A percentile compares a stretch with the other conserved stretches of the same genome.
Conservation (phyloP, 2,329 filamentous ascomycete genomes). For the Paraphoma sp. region DNA sequence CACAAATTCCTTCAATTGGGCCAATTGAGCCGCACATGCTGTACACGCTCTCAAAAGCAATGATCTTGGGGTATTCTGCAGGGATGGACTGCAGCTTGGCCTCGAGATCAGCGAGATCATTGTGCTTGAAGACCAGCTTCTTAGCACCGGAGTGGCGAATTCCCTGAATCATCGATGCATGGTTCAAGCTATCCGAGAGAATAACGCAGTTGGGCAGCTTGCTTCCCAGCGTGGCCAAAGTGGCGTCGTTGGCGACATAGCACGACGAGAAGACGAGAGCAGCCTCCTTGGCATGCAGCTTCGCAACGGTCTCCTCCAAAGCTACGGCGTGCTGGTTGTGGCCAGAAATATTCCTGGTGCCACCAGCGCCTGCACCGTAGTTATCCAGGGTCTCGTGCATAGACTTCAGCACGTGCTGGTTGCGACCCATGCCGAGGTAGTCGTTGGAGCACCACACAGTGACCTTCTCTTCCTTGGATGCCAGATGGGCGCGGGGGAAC, state of each 20-base stretch:
- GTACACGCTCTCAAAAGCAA: constrained; percentile 98
- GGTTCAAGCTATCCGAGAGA: constrained; percentile 95
- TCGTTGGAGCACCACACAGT: constrained; percentile 99
- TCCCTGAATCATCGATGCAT: constrained; percentile 99
- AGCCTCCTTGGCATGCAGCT: constrained; percentile 88
- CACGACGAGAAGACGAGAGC: constrained; percentile 96
- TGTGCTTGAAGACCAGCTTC: constrained; percentile 99
- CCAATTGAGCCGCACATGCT: constrained; percentile 99
- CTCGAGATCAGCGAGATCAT: constrained; percentile 92
- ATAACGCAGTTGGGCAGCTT: constrained; percentile 97
- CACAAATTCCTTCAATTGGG: constrained; percentile 93
- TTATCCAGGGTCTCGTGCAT: constrained; percentile 97
- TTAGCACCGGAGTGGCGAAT: constrained; percentile 96
- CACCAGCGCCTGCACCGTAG: constrained; percentile 93
- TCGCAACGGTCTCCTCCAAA: constrained; percentile 81
- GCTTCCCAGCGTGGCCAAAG: constrained; percentile 93
- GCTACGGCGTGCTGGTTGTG: constrained; percentile 94
- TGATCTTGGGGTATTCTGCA: constrained; percentile 89
- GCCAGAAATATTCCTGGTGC: constrained; percentile 96
- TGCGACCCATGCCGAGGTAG: constrained; percentile 97
- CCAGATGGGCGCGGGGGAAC: constrained; percentile 93
- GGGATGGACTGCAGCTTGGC: constrained; percentile 89
- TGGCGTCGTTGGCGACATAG: constrained; percentile 98
- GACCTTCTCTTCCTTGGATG: constrained; percentile 80
- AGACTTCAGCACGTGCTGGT: constrained; percentile 80